Evolutionary conservation across 257 asterid species (phyloP).

Genomic region (Oldenlandia corymbosa): DNA sequence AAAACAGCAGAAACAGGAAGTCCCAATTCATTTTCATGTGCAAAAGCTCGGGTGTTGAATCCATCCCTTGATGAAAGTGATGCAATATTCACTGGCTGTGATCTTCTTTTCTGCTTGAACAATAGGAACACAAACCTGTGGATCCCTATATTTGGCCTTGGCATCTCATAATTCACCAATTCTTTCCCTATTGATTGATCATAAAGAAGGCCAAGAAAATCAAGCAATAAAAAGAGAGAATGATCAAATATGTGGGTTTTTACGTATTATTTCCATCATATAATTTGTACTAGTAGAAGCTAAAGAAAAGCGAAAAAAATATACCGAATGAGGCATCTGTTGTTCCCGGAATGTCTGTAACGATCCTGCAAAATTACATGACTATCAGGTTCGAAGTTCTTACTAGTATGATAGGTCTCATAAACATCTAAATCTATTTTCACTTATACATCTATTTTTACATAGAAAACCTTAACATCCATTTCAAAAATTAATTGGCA

Average conservation of each 20-base stretch:
- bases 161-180: constrained; percentile 62
- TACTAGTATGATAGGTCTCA: background rate
- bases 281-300: no score
- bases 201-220: background rate
- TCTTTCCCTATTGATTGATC: constrained; percentile 50
- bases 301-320: background rate
- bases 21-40: constrained; percentile 54
- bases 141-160: constrained; percentile 83
- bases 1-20: constrained; percentile 74
- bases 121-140: constrained; percentile 69
- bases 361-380: constrained; percentile 50
- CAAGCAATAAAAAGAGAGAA: background rate
- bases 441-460: no score
- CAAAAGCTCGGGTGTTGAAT: constrained; percentile 57
- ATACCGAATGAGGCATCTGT: constrained; percentile 86
- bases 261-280: background rate
- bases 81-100: constrained; percentile 19
- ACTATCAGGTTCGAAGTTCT: constrained; percentile 8
- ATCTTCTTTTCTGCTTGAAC: constrained; percentile 64
- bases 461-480: no score
- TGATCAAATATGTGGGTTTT: no score
- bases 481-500: no score
- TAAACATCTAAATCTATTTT: no score
- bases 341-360: constrained; percentile 89
- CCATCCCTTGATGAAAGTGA: constrained; percentile 44